Percentiles rank a stretch among this genome's conserved stretches.
These are phyloP conservation scores for Fusarium sambucinum DNA, from an alignment of 2,329 filamentous ascomycete species.

Conservation along the genomic window DNA sequence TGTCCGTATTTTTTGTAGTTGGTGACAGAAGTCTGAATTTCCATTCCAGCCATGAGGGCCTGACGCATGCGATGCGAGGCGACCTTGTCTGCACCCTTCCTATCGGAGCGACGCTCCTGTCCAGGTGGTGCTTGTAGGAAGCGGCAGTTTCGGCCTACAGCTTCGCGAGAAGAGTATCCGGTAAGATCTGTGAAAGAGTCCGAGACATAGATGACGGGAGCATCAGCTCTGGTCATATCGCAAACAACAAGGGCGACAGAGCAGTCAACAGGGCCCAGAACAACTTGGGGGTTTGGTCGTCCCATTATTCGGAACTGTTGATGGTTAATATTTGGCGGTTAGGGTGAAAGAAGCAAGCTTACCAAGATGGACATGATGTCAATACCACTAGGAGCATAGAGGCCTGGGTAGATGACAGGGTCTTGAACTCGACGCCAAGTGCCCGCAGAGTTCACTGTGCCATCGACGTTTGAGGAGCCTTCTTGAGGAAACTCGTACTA, in stretches of 20 bases:
- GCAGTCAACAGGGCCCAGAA: conserved; percentile 84
- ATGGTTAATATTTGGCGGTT: conserved; percentile 19
- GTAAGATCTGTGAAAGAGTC: conserved; percentile 83
- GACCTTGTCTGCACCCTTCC: conserved; percentile 55
- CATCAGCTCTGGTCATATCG: conserved; percentile 78
- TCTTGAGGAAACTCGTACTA: conserved; percentile 48
- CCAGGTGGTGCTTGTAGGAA: conserved; percentile 84
- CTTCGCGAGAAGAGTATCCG: conserved; percentile 80
- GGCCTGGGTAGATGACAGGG: conserved; percentile 66
- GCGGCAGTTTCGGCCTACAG: conserved; percentile 83
- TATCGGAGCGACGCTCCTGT: conserved; percentile 20
- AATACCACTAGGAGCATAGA: conserved; percentile 67
- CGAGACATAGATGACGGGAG: conserved; percentile 86
- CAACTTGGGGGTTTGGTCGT: conserved; percentile 78
- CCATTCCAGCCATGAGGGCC: conserved; percentile 59
- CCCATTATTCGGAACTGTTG: conserved; percentile 71
- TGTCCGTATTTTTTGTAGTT: conserved; percentile 88
- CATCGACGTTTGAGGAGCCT: conserved; percentile 38
- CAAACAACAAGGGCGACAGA: conserved; percentile 88
- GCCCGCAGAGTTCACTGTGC: conserved; percentile 30
- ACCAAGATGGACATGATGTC: conserved; percentile 69
- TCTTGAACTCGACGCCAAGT: conserved; percentile 54
- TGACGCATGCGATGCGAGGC: conserved; percentile 67
- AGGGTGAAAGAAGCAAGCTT: conserved; percentile 10
- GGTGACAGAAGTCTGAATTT: conserved; percentile 68